Percentiles rank a stretch among this genome's conserved stretches.
These are phyloP conservation scores for Leucocoprinus birnbaumii DNA, from an alignment of 768 basidiomycete species.

Conservation along the genomic window DNA sequence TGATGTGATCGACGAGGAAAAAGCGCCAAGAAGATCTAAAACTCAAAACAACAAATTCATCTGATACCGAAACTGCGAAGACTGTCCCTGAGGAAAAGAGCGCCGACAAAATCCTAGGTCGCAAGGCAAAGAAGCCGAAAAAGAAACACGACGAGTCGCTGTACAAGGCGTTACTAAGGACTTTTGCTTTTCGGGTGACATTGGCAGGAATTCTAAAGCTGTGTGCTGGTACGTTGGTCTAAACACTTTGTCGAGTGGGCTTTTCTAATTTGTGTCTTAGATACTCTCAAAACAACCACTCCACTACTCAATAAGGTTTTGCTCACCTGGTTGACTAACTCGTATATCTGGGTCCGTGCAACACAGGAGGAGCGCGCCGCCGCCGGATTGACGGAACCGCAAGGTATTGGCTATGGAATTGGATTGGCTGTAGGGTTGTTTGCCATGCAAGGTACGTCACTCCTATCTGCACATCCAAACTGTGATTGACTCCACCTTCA, in stretches of 20 bases:
- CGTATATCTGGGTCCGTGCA: slow-evolving; percentile 39
- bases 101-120: neutral
- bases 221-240: slow-evolving; percentile 27
- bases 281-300: slow-evolving; percentile 49
- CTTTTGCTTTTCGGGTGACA: slow-evolving; percentile 48
- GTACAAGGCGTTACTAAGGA: slow-evolving; percentile 41
- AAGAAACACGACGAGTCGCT: slow-evolving; percentile 45
- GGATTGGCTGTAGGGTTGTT: slow-evolving; percentile 58
- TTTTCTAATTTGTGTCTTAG: slow-evolving; percentile 16
- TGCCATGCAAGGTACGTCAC: slow-evolving; percentile 51
- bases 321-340: slow-evolving; percentile 53
- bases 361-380: slow-evolving; percentile 33
- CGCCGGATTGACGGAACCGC: slow-evolving; percentile 31
- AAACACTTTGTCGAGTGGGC: neutral
- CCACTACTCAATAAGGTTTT: slow-evolving; percentile 59
- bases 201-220: slow-evolving; percentile 46
- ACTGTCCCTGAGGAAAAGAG: slow-evolving; percentile 8
- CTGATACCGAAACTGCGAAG: neutral
- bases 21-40: slow-evolving; percentile 2
- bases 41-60: neutral
- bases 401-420: slow-evolving; percentile 57
- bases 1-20: slow-evolving; percentile 10
- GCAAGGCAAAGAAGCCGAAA: slow-evolving; percentile 2
- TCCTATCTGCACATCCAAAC: neutral
- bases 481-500: slow-evolving; percentile 13